Evolutionary conservation across 257 asterid species (phyloP).

Genomic region (Thymus quinquecostatus): DNA sequence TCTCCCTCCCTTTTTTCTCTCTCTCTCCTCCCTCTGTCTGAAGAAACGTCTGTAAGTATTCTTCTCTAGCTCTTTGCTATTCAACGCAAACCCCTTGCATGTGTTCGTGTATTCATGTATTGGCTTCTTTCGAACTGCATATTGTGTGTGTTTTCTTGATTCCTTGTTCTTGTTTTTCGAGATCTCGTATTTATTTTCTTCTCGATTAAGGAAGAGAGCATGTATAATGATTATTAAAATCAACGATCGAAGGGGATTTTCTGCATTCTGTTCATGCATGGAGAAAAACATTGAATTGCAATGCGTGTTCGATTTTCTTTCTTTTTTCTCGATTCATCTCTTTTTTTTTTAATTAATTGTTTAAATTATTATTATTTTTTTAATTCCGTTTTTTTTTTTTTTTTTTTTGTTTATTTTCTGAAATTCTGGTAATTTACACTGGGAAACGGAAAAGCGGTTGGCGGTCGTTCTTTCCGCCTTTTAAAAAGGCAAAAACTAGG

Average conservation of each 20-base stretch:
- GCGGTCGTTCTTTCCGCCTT: constrained; percentile 38
- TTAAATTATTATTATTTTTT: too few relatives aligned
- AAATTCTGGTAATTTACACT: constrained; percentile 7
- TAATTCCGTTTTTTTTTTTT: too few relatives aligned
- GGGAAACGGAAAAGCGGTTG: constrained; percentile 40
- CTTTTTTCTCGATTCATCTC: background rate
- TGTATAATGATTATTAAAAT: too few relatives aligned
- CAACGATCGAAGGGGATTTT: background rate
- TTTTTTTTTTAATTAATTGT: background rate
- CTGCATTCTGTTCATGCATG: constrained; percentile 23
- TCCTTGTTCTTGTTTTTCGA: background rate
- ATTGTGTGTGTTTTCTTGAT: background rate
- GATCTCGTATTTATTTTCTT: background rate
- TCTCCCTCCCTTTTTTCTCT: background rate
- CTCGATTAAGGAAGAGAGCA: background rate
- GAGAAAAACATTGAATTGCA: background rate
- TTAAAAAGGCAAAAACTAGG: constrained; percentile 23
- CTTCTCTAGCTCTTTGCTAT: background rate
- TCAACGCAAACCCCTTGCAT: background rate
- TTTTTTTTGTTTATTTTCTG: background rate
- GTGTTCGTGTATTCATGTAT: background rate
- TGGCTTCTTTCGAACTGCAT: background rate
- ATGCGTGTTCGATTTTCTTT: background rate
- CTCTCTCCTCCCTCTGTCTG: constrained; percentile 20
- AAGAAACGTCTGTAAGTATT: constrained; percentile 40